Conservation (phyloP, 129 eudicot genomes). For the Saussurea involucrata region DNA sequence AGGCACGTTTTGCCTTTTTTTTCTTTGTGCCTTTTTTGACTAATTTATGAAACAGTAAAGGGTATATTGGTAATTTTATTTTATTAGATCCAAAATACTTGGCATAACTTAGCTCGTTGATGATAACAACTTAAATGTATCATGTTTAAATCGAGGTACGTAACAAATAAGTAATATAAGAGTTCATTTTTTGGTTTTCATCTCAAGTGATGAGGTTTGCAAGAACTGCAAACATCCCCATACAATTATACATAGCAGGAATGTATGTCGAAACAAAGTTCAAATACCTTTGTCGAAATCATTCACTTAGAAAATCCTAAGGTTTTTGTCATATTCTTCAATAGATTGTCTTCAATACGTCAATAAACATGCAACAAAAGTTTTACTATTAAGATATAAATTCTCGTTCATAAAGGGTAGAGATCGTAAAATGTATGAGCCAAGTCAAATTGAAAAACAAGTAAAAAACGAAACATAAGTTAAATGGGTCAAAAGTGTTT, state of each 20-base stretch:
- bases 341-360: not conserved
- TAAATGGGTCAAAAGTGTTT: not conserved
- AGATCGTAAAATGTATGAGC: not conserved
- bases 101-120: too few species aligned
- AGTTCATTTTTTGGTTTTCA: not conserved
- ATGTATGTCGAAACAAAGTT: not conserved
- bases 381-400: not conserved
- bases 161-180: conserved; percentile 13
- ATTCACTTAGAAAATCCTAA: too few species aligned
- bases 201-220: not conserved
- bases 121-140: not conserved
- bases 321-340: not conserved
- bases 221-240: not conserved
- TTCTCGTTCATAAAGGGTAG: not conserved
- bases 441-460: not conserved
- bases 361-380: not conserved
- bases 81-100: too few species aligned
- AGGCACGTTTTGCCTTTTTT: conserved; percentile 18
- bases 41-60: conserved; percentile 16
- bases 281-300: not conserved
- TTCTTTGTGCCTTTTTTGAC: conserved; percentile 23
- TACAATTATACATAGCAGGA: not conserved
- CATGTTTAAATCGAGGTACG: not conserved
- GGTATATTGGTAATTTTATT: conserved; percentile 7
- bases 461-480: not conserved